A percentile compares a stretch with the other conserved stretches of the same genome.
Evolutionary conservation across 2,329 filamentous ascomycete genomes (phyloP).

Genomic region (Hortaea sp.): DNA sequence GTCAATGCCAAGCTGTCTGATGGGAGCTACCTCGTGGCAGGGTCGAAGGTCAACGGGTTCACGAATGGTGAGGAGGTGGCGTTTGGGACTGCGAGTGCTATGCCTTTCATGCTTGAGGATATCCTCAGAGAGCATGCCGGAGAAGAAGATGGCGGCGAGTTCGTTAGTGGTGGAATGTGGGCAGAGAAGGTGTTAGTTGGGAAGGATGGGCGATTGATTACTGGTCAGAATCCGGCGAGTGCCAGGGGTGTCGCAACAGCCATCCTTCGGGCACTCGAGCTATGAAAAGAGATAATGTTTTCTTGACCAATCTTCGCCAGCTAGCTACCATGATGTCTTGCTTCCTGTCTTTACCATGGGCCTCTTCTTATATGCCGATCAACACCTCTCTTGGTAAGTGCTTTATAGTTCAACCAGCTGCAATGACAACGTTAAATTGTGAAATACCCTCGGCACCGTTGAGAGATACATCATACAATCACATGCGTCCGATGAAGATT

Average conservation of each 20-base stretch:
- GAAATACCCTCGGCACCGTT: no score
- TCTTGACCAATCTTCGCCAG: no score
- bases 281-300: no score
- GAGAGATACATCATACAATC: no score
- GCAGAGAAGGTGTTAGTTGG: conserved; percentile 34
- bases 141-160: conserved; percentile 23
- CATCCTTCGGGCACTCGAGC: conserved; percentile 12
- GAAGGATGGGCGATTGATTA: conserved; percentile 31
- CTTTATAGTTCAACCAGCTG: no score
- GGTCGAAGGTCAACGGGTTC: conserved; percentile 51
- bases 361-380: no score
- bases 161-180: conserved; percentile 14
- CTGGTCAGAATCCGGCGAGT: conserved; percentile 40
- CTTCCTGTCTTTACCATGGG: no score
- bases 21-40: conserved; percentile 46
- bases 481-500: no score
- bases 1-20: conserved; percentile 44
- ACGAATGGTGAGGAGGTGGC: conserved; percentile 47
- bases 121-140: conserved; percentile 45
- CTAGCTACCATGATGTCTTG: no score
- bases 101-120: conserved; percentile 55
- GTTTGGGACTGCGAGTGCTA: conserved; percentile 28
- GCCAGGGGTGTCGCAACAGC: conserved; percentile 34
- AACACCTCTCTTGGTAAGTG: no score
- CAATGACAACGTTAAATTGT: no score